These are phyloP conservation scores for Cercospora zeina DNA, from an alignment of 2,329 filamentous ascomycete species.

Conservation along the genomic window DNA sequence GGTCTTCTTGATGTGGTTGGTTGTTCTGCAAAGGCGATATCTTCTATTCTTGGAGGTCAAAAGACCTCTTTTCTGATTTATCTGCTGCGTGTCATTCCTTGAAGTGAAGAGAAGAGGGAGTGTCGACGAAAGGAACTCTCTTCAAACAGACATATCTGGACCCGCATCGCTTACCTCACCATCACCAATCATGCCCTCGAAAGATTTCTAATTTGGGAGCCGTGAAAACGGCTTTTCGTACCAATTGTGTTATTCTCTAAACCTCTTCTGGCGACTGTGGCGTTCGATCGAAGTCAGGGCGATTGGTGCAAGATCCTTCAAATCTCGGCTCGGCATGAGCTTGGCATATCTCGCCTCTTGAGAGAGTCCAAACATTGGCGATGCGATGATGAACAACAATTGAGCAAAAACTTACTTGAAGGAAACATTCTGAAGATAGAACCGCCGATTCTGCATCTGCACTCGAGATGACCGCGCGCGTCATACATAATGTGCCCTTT, in stretches of 20 bases:
- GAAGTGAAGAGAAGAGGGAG: neutral
- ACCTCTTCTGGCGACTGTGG: slow-evolving; percentile 6
- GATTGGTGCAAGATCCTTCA: slow-evolving; percentile 12
- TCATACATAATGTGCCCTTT: no score
- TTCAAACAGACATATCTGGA: neutral
- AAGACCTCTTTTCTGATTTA: no score
- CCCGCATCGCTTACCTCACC: slow-evolving; percentile 1
- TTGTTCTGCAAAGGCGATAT: no score
- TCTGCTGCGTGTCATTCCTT: no score
- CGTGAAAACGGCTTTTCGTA: slow-evolving; percentile 1
- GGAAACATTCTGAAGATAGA: neutral
- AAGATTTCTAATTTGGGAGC: slow-evolving; percentile 2
- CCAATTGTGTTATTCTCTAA: slow-evolving; percentile 9
- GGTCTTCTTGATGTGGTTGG: no score
- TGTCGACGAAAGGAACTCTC: neutral
- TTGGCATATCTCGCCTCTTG: neutral
- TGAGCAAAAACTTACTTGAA: neutral
- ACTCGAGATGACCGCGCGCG: no score
- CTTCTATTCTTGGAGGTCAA: no score
- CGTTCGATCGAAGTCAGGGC: neutral
- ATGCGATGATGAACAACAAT: neutral
- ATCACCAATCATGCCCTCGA: neutral
- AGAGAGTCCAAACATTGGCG: neutral
- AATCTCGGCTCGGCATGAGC: slow-evolving; percentile 15
- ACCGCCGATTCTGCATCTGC: no score